Conservation (phyloP, 208 protist species). For the Crithidia mellificae region DNA sequence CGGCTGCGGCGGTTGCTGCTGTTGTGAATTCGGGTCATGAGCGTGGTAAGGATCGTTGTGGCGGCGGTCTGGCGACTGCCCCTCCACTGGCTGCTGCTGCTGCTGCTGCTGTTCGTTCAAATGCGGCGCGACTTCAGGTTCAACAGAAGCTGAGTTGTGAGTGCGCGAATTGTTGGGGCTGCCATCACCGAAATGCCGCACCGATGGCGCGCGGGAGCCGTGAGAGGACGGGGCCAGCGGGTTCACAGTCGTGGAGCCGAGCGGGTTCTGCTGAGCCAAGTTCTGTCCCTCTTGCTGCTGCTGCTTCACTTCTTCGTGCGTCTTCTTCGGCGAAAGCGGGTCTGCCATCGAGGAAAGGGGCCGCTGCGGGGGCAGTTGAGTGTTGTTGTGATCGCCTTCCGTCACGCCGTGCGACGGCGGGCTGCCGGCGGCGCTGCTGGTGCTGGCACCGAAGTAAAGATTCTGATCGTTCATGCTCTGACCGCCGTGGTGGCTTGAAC, state of each 20-base stretch:
- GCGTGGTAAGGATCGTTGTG: too few species aligned
- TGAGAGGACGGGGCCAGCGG: not conserved
- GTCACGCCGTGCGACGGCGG: not conserved
- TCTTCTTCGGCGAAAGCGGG: not conserved
- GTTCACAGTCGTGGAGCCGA: not conserved
- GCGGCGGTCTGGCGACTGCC: not conserved
- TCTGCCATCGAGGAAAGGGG: not conserved
- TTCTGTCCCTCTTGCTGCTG: slow-evolving; percentile 1
- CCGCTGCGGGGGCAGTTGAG: not conserved
- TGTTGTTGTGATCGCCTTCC: not conserved
- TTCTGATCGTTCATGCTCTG: not conserved
- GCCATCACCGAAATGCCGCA: not conserved
- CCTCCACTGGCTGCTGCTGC: not conserved
- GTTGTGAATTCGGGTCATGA: not conserved
- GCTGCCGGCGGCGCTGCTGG: not conserved
- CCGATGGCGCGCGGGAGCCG: slow-evolving; percentile 1
- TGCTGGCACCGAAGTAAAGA: not conserved
- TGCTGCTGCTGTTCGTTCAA: not conserved
- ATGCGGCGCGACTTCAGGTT: too few species aligned
- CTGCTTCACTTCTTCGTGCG: too few species aligned
- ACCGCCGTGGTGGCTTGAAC: not conserved
- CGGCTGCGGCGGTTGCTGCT: not conserved
- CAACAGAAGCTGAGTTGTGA: too few species aligned
- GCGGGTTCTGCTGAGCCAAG: not conserved
- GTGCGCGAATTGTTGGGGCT: not conserved